Evolutionary conservation across 1,284 basidiomycete genomes (phyloP), one percentile per base, ranked within the genome.

Genomic region (Ceratobasidium sp.): DNA sequence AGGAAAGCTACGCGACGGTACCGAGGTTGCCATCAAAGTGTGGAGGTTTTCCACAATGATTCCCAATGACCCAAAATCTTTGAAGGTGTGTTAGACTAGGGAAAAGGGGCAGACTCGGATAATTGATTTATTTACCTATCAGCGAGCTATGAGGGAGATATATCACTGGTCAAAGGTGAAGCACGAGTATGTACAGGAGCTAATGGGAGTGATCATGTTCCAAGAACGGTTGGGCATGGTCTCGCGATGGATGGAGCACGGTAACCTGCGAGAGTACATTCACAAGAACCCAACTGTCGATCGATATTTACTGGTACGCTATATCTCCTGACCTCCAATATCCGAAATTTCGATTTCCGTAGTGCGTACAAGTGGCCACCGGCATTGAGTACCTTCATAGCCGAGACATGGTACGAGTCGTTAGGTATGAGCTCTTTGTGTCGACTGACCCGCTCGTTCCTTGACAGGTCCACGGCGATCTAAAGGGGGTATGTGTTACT

Each of bases 381-480:
- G 57, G 25, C 3, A 32, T 60, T 3, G 12, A 22, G 3, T 47
- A 60, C 42, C 29, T 60, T 2, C 57, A 60, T 15, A n/a, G 29
- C 7, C 7, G n/a, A n/a, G 42, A 60, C 8, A 43, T 47, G 29
- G 57, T 60, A 43, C 3, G 43, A 32, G 31, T 17, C 2, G 35
- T 20, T 15, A 6, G 10, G 31, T 6, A 20, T 22, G 25, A 13
- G 2, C 35, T 5, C 12, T 32, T n/a, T 2, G 34, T 20, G 2
- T 20, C 22, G 2, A 4, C 3, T 35, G 20, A 1, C 20, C 13
- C 17, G 13, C 7, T 32, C 3, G 22, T 2, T 35, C 27, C 10
- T 20, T 15, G 40, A 3, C 25, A 60, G 57, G 29, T 60, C 6
- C 57, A 60, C 17, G 43, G 57, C 13, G 57, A 60, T 20, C 40